These are phyloP conservation scores for Phaeolepiota aurea DNA, from an alignment of 768 basidiomycete species.

Conservation along the genomic window DNA sequence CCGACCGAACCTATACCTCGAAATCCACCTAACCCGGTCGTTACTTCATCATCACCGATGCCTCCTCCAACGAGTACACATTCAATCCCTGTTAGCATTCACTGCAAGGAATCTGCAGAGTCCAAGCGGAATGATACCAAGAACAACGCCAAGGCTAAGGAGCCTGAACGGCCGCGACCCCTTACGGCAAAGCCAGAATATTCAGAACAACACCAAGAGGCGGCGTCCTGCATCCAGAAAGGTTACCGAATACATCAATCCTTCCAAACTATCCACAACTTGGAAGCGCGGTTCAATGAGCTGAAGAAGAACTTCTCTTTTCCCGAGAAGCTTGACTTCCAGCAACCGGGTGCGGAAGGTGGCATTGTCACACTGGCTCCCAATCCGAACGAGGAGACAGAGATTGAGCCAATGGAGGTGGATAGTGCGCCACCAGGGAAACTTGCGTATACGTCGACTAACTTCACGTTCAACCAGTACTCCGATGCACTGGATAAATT, in stretches of 20 bases:
- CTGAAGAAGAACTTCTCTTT: slow-evolving; percentile 33
- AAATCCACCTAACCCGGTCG: no score
- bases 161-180: background rate
- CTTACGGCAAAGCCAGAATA: slow-evolving; percentile 13
- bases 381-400: slow-evolving; percentile 11
- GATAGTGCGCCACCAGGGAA: slow-evolving; percentile 17
- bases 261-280: slow-evolving; percentile 26
- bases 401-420: slow-evolving; percentile 12
- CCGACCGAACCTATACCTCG: no score
- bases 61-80: background rate
- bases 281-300: slow-evolving; percentile 34
- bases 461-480: slow-evolving; percentile 55
- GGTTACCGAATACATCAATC: slow-evolving; percentile 36
- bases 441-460: slow-evolving; percentile 54
- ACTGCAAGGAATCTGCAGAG: background rate
- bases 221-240: slow-evolving; percentile 40
- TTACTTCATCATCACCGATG: no score
- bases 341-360: slow-evolving; percentile 20
- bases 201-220: slow-evolving; percentile 23
- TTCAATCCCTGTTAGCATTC: background rate
- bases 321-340: slow-evolving; percentile 41
- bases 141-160: background rate
- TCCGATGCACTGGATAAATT: slow-evolving; percentile 54
- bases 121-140: slow-evolving; percentile 10
- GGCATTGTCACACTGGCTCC: slow-evolving; percentile 18